phyloP scores from a whole-genome alignment of 306 rosid species.

The Crataegus laevigata region DNA sequence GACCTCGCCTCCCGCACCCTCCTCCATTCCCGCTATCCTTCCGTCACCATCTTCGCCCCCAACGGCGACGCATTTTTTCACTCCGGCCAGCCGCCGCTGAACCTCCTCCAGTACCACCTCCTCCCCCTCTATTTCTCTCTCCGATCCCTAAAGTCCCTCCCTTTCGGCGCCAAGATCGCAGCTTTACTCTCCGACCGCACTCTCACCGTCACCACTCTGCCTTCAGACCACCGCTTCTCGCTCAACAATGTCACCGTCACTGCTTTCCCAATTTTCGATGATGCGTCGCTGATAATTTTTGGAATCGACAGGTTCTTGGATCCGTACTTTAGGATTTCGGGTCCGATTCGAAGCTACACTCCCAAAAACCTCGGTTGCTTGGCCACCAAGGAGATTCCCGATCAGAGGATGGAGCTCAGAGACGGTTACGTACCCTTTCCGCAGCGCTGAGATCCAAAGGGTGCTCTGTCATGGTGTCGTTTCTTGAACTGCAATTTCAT shows the following conservation, averaged over 20 bases:
- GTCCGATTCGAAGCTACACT: neutral
- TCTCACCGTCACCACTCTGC: constrained; percentile 29
- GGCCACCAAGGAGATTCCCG: neutral
- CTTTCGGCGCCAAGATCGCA: constrained; percentile 46
- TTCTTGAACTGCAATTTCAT: constrained; percentile 31
- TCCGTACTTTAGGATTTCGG: constrained; percentile 25
- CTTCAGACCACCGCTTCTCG: constrained; percentile 11
- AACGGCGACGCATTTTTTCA: constrained; percentile 25
- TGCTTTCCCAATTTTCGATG: constrained; percentile 29
- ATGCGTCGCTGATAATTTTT: constrained; percentile 38
- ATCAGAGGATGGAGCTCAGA: neutral
- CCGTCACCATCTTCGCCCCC: constrained; percentile 51
- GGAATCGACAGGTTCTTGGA: constrained; percentile 30
- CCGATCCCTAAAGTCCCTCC: constrained; percentile 41
- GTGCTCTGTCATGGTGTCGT: constrained; percentile 29
- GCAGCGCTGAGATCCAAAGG: constrained; percentile 23
- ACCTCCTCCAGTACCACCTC: constrained; percentile 52
- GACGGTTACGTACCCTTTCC: constrained; percentile 3
- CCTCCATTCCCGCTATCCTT: constrained; percentile 1
- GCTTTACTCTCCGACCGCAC: constrained; percentile 34
- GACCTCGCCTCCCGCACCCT: constrained; percentile 42
- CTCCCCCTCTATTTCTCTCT: constrained; percentile 40
- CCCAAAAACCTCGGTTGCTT: constrained; percentile 7
- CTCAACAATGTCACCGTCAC: constrained; percentile 45
- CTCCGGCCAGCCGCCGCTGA: constrained; percentile 24